A percentile compares a stretch with the other conserved stretches of the same genome.
Evolutionary conservation across 441 rosid species (phyloP).

Genomic region (Mallotus japonicus): DNA sequence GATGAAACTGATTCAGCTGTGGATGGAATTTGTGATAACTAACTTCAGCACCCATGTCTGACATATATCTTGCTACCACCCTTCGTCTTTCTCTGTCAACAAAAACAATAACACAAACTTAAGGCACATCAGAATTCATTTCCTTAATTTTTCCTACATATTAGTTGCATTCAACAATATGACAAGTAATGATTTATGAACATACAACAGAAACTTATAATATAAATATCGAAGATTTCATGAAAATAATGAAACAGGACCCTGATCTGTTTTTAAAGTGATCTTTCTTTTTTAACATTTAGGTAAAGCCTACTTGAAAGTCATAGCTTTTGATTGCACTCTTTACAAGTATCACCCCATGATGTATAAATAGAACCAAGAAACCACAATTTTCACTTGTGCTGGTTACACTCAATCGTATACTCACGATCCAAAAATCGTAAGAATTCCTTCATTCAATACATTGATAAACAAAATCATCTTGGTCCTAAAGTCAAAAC

Average conservation of each 20-base stretch:
- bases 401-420: not conserved
- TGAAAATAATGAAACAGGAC: not conserved
- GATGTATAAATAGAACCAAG: not conserved
- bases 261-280: not conserved
- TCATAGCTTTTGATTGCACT: not conserved
- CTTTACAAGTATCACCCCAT: too few species aligned
- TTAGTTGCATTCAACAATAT: too few species aligned
- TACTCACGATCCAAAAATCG: not conserved
- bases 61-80: conserved; percentile 60
- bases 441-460: too few species aligned
- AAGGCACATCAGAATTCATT: not conserved
- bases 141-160: not conserved
- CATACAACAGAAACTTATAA: too few species aligned
- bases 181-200: too few species aligned
- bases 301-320: not conserved
- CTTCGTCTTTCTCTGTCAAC: conserved; percentile 55
- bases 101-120: conserved; percentile 6
- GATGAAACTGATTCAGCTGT: conserved; percentile 55
- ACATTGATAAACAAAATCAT: not conserved
- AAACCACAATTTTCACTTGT: too few species aligned
- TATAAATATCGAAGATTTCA: too few species aligned
- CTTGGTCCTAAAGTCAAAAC: not conserved
- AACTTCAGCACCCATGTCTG: conserved; percentile 79
- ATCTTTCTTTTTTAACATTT: not conserved
- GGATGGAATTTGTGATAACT: conserved; percentile 71